A percentile compares a stretch with the other conserved stretches of the same genome.
Evolutionary conservation across 257 asterid genomes (phyloP).

Genomic region (Nicotiana benthamiana): DNA sequence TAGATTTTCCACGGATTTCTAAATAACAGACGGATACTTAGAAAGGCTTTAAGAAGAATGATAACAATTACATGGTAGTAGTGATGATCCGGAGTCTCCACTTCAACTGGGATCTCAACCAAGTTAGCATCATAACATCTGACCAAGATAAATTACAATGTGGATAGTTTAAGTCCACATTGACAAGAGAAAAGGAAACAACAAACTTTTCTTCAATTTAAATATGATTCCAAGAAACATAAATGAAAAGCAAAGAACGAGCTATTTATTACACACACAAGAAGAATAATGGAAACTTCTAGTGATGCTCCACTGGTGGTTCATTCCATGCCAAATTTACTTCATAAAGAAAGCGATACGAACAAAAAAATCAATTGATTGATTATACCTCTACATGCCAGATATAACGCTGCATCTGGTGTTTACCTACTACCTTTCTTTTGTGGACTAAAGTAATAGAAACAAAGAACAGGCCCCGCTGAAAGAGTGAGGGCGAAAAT

Average conservation of each 20-base stretch:
- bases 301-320: background rate
- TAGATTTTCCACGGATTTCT: background rate
- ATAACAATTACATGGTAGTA: conserved; percentile 54
- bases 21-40: background rate
- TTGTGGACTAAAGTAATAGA: background rate
- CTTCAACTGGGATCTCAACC: conserved; percentile 70
- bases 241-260: background rate
- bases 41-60: background rate
- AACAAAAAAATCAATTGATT: background rate
- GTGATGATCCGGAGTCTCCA: conserved; percentile 76
- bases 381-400: background rate
- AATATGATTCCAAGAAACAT: background rate
- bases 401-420: background rate
- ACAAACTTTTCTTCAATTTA: background rate
- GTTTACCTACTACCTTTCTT: background rate
- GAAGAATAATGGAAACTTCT: background rate
- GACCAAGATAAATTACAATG: background rate
- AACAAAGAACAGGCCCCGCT: background rate
- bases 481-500: background rate
- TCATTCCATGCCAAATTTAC: background rate
- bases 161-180: background rate
- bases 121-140: conserved; percentile 69
- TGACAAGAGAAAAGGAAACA: background rate
- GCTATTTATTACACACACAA: background rate
- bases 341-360: background rate